Percentiles rank a stretch among this genome's conserved stretches.
Conservation (phyloP, 75 land plant genomes). For the Pseudotsuga menziesii region DNA sequence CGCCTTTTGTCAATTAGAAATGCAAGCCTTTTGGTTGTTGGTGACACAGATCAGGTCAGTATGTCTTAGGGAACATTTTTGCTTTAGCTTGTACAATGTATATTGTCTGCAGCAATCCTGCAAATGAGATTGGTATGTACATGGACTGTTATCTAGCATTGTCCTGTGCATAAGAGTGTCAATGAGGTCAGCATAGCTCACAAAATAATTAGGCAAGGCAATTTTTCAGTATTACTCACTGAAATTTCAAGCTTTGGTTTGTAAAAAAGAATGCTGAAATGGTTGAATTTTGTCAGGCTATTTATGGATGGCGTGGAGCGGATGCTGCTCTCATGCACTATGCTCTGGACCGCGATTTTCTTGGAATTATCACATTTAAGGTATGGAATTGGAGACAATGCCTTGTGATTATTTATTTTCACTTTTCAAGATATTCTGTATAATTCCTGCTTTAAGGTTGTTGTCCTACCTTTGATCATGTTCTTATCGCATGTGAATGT, state of each 20-base stretch:
- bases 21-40: constrained; percentile 26
- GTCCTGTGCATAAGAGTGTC: too few species aligned
- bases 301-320: constrained; percentile 29
- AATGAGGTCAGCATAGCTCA: too few species aligned
- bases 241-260: background rate
- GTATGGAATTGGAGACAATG: background rate
- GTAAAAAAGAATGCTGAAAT: constrained; percentile 1
- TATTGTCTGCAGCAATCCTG: background rate
- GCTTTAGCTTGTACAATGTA: background rate
- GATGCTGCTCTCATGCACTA: constrained; percentile 16
- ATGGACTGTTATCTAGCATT: too few species aligned
- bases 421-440: background rate
- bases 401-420: background rate
- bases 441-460: background rate
- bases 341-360: constrained; percentile 18
- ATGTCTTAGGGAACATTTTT: background rate
- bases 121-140: too few species aligned
- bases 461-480: background rate
- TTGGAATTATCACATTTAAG: constrained; percentile 15
- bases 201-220: too few species aligned
- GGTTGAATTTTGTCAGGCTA: constrained; percentile 13
- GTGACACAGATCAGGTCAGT: constrained; percentile 27
- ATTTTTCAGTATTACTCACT: too few species aligned
- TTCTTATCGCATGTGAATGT: background rate
- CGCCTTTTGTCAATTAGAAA: constrained; percentile 8